Percentiles rank a stretch among this genome's conserved stretches.
Evolutionary conservation across 1,139 yeast genomes (phyloP).

Genomic region (Yamadazyma spencermartinsiae): DNA sequence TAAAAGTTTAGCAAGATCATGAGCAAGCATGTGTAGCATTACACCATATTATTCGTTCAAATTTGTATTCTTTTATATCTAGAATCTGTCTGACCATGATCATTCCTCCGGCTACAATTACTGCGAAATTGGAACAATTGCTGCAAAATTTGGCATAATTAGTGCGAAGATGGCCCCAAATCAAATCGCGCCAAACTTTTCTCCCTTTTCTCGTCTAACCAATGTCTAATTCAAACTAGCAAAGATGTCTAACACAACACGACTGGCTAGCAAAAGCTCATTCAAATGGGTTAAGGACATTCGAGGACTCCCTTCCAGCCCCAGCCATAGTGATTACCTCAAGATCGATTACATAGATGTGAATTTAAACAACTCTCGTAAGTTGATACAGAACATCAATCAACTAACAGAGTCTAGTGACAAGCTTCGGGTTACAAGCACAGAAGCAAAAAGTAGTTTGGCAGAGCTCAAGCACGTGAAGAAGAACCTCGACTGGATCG

Average conservation of each 20-base stretch:
- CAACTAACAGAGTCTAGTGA: conserved; percentile 24
- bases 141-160: no score
- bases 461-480: conserved; percentile 26
- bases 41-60: no score
- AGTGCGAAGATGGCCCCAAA: no score
- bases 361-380: conserved; percentile 45
- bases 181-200: not conserved
- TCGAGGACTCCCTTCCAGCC: conserved; percentile 42
- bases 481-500: conserved; percentile 32
- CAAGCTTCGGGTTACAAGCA: no score
- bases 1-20: no score
- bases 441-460: conserved; percentile 20
- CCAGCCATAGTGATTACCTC: conserved; percentile 38
- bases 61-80: no score
- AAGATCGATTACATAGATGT: conserved; percentile 47
- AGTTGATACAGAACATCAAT: conserved; percentile 34
- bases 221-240: not conserved
- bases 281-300: conserved; percentile 35
- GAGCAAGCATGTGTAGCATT: no score
- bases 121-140: no score
- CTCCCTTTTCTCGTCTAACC: conserved; percentile 1
- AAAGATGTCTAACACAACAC: no score
- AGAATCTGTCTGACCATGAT: no score
- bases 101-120: no score
- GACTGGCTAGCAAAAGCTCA: conserved; percentile 1